Percentiles rank a stretch among this genome's conserved stretches.
Conservation (phyloP, 768 basidiomycete genomes). For the Daedaleopsis sinensis region DNA sequence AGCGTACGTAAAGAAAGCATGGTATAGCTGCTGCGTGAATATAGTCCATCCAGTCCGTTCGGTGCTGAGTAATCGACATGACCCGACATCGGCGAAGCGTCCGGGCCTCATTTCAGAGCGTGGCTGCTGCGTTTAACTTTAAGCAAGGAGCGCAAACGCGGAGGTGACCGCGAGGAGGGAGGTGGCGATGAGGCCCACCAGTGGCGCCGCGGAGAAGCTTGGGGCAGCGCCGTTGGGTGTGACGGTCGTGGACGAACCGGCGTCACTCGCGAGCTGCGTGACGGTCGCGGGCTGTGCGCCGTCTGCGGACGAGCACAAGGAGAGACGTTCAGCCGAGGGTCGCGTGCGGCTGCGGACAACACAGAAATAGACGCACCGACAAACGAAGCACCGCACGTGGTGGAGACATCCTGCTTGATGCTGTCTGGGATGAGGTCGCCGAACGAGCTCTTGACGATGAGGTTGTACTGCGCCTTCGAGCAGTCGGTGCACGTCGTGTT, state of each 20-base stretch:
- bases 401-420: slow-evolving; percentile 19
- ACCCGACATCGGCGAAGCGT: not conserved
- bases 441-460: slow-evolving; percentile 23
- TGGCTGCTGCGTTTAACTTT: not conserved
- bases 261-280: slow-evolving; percentile 27
- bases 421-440: slow-evolving; percentile 24
- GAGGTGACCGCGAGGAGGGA: slow-evolving; percentile 22
- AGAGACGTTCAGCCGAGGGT: not conserved
- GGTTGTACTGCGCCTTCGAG: slow-evolving; percentile 35
- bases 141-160: slow-evolving; percentile 27
- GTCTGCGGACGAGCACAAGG: slow-evolving; percentile 20
- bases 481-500: slow-evolving; percentile 37
- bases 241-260: slow-evolving; percentile 8
- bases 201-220: slow-evolving; percentile 10
- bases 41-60: not conserved
- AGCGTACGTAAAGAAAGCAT: not conserved
- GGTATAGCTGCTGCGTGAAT: not conserved
- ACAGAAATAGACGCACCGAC: slow-evolving; percentile 24
- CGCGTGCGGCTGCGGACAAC: not conserved
- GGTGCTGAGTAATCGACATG: not conserved
- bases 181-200: slow-evolving; percentile 15
- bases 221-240: slow-evolving; percentile 13
- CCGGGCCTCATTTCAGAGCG: not conserved
- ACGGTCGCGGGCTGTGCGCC: slow-evolving; percentile 31
- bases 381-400: slow-evolving; percentile 35